A percentile compares a stretch with the other conserved stretches of the same genome.
phyloP scores from a whole-genome alignment of 176 grass and related monocot species.

The Musa itinerans region DNA sequence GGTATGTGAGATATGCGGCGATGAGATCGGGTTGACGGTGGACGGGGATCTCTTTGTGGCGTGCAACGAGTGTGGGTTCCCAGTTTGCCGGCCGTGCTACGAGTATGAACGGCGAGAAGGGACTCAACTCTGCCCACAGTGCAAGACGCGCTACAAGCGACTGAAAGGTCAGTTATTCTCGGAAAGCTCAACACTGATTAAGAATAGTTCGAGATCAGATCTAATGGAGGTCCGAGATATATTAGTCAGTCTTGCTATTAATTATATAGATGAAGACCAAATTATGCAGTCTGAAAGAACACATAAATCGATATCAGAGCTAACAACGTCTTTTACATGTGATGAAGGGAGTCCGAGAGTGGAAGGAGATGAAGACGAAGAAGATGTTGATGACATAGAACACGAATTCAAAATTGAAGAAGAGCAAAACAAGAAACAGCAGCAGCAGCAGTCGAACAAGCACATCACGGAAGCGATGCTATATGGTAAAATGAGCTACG shows the following conservation, averaged over 20 bases:
- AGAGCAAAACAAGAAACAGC: conserved; percentile 13
- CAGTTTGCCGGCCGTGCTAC: conserved; percentile 93
- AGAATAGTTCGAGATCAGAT: too few species aligned
- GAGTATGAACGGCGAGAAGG: conserved; percentile 97
- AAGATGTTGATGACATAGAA: conserved; percentile 16
- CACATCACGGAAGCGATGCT: conserved; percentile 51
- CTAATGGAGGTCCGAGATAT: too few species aligned
- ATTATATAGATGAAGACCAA: too few species aligned
- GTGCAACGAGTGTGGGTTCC: conserved; percentile 98
- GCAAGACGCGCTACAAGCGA: conserved; percentile 98
- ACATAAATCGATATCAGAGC: conserved; percentile 2
- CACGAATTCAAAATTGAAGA: conserved; percentile 19
- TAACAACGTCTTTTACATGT: conserved; percentile 4
- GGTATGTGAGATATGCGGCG: conserved; percentile 98
- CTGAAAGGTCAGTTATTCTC: conserved; percentile 50
- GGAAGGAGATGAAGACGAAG: conserved; percentile 19
- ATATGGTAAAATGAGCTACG: conserved; percentile 34
- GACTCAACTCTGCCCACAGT: conserved; percentile 91
- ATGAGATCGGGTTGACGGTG: conserved; percentile 65
- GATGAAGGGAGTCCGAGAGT: conserved; percentile 13
- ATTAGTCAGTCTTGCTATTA: too few species aligned
- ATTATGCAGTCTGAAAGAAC: too few species aligned
- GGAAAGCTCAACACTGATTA: too few species aligned
- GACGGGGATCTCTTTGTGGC: conserved; percentile 90
- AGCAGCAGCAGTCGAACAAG: conserved; percentile 38